Evolutionary conservation across 2,329 filamentous ascomycete genomes (phyloP).

Genomic region (Penicillium sp.): DNA sequence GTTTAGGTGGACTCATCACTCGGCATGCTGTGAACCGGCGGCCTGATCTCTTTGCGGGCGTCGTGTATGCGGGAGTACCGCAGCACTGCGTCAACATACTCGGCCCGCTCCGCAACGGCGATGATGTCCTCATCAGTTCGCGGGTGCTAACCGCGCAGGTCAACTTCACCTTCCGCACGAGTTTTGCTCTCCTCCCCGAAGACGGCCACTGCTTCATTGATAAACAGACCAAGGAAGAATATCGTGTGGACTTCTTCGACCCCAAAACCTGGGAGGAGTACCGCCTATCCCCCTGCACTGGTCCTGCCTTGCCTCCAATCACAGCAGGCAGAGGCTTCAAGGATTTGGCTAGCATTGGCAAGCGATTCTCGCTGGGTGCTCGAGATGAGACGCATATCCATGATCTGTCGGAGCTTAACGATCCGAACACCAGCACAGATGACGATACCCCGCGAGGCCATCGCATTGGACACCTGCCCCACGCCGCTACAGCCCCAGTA

Average conservation of each 20-base stretch:
- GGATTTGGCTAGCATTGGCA: slow-evolving; percentile 38
- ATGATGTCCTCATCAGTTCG: slow-evolving; percentile 82
- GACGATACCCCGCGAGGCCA: slow-evolving; percentile 6
- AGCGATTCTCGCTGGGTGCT: slow-evolving; percentile 33
- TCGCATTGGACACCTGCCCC: slow-evolving; percentile 1
- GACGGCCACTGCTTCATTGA: slow-evolving; percentile 85
- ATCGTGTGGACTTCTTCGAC: slow-evolving; percentile 79
- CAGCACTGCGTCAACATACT: slow-evolving; percentile 87
- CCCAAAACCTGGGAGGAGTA: slow-evolving; percentile 73
- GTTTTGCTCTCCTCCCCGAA: slow-evolving; percentile 77
- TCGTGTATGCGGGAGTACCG: slow-evolving; percentile 79
- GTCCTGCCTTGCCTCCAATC: slow-evolving; percentile 57
- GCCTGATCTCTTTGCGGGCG: slow-evolving; percentile 79
- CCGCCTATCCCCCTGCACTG: slow-evolving; percentile 70
- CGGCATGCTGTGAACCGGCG: slow-evolving; percentile 79
- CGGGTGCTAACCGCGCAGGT: slow-evolving; percentile 82
- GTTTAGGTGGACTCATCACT: slow-evolving; percentile 77
- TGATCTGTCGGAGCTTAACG: slow-evolving; percentile 14
- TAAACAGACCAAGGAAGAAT: slow-evolving; percentile 71
- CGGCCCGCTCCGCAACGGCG: slow-evolving; percentile 83
- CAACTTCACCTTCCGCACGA: slow-evolving; percentile 85
- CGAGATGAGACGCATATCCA: slow-evolving; percentile 12
- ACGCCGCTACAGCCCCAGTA: slow-evolving; percentile 10
- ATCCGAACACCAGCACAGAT: slow-evolving; percentile 12
- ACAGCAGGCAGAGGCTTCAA: slow-evolving; percentile 36